Conservation (phyloP, 1,139 yeast genomes). For the Kodamaea suecica region DNA sequence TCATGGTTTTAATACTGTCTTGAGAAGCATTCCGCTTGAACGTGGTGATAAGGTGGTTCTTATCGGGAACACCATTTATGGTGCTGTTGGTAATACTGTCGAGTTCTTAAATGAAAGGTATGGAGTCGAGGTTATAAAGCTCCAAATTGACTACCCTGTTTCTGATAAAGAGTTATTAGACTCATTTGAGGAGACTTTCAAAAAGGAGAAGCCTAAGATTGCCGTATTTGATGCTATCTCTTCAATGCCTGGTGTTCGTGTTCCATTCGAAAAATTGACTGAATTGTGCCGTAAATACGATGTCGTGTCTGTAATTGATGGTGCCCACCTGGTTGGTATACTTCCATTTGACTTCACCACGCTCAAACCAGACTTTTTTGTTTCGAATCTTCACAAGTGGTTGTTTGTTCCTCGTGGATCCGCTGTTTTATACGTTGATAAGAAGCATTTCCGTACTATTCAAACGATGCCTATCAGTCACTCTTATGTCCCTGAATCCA, state of each 20-base stretch:
- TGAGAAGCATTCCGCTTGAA: constrained; percentile 51
- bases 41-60: constrained; percentile 53
- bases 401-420: constrained; percentile 55
- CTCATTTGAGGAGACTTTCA: constrained; percentile 33
- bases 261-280: constrained; percentile 55
- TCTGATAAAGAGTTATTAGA: constrained; percentile 46
- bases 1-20: constrained; percentile 55
- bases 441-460: constrained; percentile 46
- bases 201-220: constrained; percentile 24
- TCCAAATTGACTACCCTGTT: constrained; percentile 49
- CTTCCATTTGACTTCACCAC: constrained; percentile 43
- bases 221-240: constrained; percentile 60
- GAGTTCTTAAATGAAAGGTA: constrained; percentile 39
- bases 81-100: constrained; percentile 55
- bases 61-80: constrained; percentile 53
- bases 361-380: constrained; percentile 58
- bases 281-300: constrained; percentile 45
- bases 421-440: constrained; percentile 59
- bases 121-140: constrained; percentile 45
- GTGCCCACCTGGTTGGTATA: constrained; percentile 68
- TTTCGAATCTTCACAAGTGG: constrained; percentile 73
- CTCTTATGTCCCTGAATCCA: constrained; percentile 28
- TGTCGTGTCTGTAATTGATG: constrained; percentile 62
- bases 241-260: constrained; percentile 60
- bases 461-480: constrained; percentile 62